Evolutionary conservation across 2,329 filamentous ascomycete species (phyloP), one percentile per base, ranked within the genome.

Genomic region (Pezicula rhizophila): DNA sequence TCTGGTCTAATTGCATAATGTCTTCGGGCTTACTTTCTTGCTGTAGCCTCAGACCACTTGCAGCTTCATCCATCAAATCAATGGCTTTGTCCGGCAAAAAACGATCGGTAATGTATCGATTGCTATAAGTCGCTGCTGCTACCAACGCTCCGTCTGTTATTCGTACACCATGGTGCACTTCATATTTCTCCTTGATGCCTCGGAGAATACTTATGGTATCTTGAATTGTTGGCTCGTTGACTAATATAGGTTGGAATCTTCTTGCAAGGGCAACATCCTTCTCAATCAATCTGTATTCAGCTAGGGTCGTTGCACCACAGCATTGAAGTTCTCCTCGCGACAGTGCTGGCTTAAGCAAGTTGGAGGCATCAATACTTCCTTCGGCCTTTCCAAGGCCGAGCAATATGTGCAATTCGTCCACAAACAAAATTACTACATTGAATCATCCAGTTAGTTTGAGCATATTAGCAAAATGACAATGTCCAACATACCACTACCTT

Each of bases 41-140:
- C 63, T 97, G 92, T 28, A 97, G 70, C 40, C 95, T 83, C 8
- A 97, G 73, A 18, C 90, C 89, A 52, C 88, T 95, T 1, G 92
- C 91, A 8, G 93, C 93, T 69, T 97, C 93, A 56, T 97, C 93
- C 66, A 99, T 93, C 14, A 97, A 70, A 65, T 97, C 93, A 54
- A 99, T 97, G 2, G 93, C 93, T 66, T 97, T 97, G 68, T 99
- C 93, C 0, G 93, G 93, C 1, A 97, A 74, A 68, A 96, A 97
- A 2, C 93, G 85, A 63, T 97, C 92, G 12, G 91, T 96, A 58
- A 99, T 93, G 66, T 97, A 99, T 45, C 93, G 86, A 62, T 97
- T 97, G 54, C 88, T 93, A 64, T 95, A 87, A 0, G 89, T 87
- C 2, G 92, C 91, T 2, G 93, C 92, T 2, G 93, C 90, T 12